These are phyloP conservation scores for Alternaria conjuncta DNA, from an alignment of 2,329 filamentous ascomycete species.

Conservation along the genomic window DNA sequence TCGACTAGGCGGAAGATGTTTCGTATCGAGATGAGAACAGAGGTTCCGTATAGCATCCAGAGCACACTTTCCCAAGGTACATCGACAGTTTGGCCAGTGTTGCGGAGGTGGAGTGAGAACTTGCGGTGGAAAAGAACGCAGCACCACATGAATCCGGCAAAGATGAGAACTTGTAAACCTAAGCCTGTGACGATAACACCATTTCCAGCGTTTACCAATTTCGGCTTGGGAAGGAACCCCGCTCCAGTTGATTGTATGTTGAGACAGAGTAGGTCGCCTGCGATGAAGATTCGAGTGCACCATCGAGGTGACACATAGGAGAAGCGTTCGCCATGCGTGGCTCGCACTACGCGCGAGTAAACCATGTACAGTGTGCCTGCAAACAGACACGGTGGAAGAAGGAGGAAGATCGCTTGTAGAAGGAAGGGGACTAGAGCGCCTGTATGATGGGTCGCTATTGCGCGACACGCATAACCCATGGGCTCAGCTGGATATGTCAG, in stretches of 20 bases:
- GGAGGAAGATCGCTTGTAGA: slow-evolving; percentile 48
- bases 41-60: slow-evolving; percentile 44
- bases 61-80: slow-evolving; percentile 43
- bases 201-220: slow-evolving; percentile 6
- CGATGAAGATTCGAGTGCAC: slow-evolving; percentile 61
- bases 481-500: slow-evolving; percentile 52
- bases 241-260: slow-evolving; percentile 56
- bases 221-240: slow-evolving; percentile 39
- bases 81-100: background rate
- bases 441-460: slow-evolving; percentile 41
- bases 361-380: slow-evolving; percentile 55
- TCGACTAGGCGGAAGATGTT: slow-evolving; percentile 56
- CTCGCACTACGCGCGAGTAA: slow-evolving; percentile 45
- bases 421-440: slow-evolving; percentile 45
- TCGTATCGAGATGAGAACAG: slow-evolving; percentile 52
- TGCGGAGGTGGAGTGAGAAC: slow-evolving; percentile 25
- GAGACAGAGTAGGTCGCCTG: slow-evolving; percentile 60
- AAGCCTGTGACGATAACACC: slow-evolving; percentile 61
- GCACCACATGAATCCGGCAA: slow-evolving; percentile 60
- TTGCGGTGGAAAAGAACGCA: slow-evolving; percentile 55
- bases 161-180: slow-evolving; percentile 63
- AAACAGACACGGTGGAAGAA: slow-evolving; percentile 52
- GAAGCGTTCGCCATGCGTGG: slow-evolving; percentile 46
- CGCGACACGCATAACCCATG: slow-evolving; percentile 59
- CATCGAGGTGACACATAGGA: slow-evolving; percentile 51